phyloP scores from a whole-genome alignment of 257 asterid species.

The Linaria vulgaris region DNA sequence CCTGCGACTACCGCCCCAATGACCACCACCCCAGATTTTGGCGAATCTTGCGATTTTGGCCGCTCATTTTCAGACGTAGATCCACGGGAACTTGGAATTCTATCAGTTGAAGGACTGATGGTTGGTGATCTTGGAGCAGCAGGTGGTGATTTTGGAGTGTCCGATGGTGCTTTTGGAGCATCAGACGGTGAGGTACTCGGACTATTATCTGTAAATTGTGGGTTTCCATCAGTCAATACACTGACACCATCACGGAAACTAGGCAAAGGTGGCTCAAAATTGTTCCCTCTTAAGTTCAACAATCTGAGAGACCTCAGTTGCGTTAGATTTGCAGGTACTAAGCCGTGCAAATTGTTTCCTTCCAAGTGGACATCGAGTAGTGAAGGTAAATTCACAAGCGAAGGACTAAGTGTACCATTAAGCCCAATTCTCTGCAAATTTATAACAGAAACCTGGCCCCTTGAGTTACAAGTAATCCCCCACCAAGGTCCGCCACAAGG shows the following conservation, averaged over 20 bases:
- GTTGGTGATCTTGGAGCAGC: constrained; percentile 23
- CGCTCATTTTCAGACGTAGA: constrained; percentile 19
- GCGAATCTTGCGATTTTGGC: constrained; percentile 13
- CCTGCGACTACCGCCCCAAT: constrained; percentile 31
- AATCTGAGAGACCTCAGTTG: constrained; percentile 46
- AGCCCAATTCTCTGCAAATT: constrained; percentile 65
- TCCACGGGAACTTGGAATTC: constrained; percentile 15
- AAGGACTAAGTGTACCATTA: constrained; percentile 71
- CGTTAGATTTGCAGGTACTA: constrained; percentile 53
- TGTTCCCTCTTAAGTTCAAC: constrained; percentile 59
- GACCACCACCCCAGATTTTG: constrained; percentile 19
- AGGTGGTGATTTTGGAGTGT: constrained; percentile 17
- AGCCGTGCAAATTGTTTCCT: constrained; percentile 63
- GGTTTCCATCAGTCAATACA: constrained; percentile 47
- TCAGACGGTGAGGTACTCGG: constrained; percentile 30
- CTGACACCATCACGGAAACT: constrained; percentile 43
- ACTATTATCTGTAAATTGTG: constrained; percentile 25
- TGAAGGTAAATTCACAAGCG: constrained; percentile 52
- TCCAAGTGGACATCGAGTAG: constrained; percentile 64
- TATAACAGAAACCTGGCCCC: constrained; percentile 49
- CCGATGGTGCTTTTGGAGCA: constrained; percentile 27
- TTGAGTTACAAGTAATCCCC: constrained; percentile 57
- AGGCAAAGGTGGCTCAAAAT: constrained; percentile 67
- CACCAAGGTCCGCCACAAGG: constrained; percentile 76
- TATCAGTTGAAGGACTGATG: constrained; percentile 26